These are phyloP conservation scores for Trypanosoma cruzi DNA, from an alignment of 208 protist genomes.

Conservation along the genomic window DNA sequence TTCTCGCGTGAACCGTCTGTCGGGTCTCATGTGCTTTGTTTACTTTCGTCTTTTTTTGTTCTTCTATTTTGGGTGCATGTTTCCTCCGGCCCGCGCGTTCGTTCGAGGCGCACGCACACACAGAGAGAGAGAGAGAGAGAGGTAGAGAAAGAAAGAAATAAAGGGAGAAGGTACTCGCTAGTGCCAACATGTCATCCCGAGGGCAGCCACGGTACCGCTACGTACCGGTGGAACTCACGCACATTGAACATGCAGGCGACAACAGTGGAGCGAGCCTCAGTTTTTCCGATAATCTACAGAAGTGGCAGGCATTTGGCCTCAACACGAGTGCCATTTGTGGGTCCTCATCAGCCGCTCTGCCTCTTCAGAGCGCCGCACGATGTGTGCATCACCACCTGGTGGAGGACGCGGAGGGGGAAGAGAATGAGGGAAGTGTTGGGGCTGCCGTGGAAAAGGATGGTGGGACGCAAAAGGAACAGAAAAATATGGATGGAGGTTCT, in stretches of 20 bases:
- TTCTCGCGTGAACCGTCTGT: not conserved
- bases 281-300: constrained; percentile 24
- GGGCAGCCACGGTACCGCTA: constrained; percentile 20
- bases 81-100: not conserved
- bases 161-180: not conserved
- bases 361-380: not conserved
- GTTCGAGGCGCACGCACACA: not conserved
- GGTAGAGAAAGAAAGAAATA: constrained; percentile 2
- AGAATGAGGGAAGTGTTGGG: not conserved
- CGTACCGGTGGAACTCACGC: constrained; percentile 22
- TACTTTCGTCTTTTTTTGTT: not conserved
- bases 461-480: not conserved
- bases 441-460: not conserved
- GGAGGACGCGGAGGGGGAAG: too few species aligned
- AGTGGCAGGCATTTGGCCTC: constrained; percentile 42
- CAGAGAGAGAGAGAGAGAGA: constrained; percentile 5
- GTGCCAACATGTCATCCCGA: constrained; percentile 8
- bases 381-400: not conserved
- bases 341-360: not conserved
- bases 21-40: not conserved
- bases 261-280: not conserved
- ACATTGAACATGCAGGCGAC: not conserved
- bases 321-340: constrained; percentile 3
- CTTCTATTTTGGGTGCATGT: not conserved
- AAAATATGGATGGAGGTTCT: not conserved